Evolutionary conservation across 2,329 filamentous ascomycete species (phyloP), one percentile per base, ranked within the genome.

Genomic region (Rhynchosporium agropyri): DNA sequence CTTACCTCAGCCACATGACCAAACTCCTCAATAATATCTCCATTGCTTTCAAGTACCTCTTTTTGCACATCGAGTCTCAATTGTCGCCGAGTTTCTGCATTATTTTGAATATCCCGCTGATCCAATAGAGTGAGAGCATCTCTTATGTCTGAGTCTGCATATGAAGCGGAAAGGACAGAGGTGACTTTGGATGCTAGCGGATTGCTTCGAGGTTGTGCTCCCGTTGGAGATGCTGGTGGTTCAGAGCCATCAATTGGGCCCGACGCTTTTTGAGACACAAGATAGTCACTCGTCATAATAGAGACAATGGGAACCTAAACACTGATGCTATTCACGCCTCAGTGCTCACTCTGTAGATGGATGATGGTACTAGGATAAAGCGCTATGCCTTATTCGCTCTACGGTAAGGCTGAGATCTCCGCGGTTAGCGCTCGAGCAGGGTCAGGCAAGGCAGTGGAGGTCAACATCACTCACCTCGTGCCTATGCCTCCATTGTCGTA

Each of bases 1-100:
- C 65, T 38, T 76, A 94, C 91, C 83, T 96, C 91, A 36, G 93
- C 91, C 67, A 99, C 92, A 61, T 87, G 84, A 42, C 92, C 91
- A 77, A 98, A 98, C 74, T 97, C 92, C 60, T 85, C 82, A 63
- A 98, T 86, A 67, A 98, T 90, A 67, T 91, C 86, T 56, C 90
- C 92, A 84, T 98, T 97, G 77, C 90, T 92, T 68, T 94, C 86
- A 62, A 98, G 93, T 43, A 97, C 90, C 73, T 98, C 93, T 75
- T 90, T 94, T 74, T 98, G 92, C 1, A 96, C 82, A 73, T 96
- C 88, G 0, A 96, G 77, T 15, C 93, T 87, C 15, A 98, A 78
- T 63, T 91, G 88, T 5, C 94, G 86, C 58, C 95, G 84, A 2
- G 88, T 89, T 68, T 93, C 90, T 9, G 90, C 83, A 12, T 86